A percentile compares a stretch with the other conserved stretches of the same genome.
These are phyloP conservation scores for Salix dunnii DNA, from an alignment of 345 rosid genomes.

Conservation along the genomic window DNA sequence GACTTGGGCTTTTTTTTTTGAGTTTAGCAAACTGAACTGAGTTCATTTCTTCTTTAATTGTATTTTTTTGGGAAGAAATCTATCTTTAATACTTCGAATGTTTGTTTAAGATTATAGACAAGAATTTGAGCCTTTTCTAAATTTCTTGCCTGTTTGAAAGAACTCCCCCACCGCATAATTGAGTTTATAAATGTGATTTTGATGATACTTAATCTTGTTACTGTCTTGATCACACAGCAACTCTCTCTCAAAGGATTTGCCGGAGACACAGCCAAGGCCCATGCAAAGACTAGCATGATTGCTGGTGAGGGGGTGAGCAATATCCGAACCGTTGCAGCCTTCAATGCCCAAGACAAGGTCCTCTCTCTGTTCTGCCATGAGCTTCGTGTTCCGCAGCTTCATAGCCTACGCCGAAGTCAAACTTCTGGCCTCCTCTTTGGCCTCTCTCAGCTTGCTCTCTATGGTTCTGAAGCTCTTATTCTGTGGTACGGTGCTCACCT, in stretches of 20 bases:
- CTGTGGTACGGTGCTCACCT: constrained; percentile 97
- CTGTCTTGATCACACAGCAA: constrained; percentile 54
- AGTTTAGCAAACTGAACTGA: too few relatives aligned
- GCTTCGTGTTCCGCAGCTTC: constrained; percentile 73
- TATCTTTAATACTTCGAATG: too few relatives aligned
- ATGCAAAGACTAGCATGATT: constrained; percentile 99
- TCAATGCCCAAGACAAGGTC: constrained; percentile 89
- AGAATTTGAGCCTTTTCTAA: too few relatives aligned
- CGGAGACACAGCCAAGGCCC: constrained; percentile 98
- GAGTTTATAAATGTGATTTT: not conserved
- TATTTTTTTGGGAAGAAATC: too few relatives aligned
- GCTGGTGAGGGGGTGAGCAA: constrained; percentile 99
- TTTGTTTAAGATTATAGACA: too few relatives aligned
- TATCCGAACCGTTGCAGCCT: constrained; percentile 95
- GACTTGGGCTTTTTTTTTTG: too few relatives aligned
- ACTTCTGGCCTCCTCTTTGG: constrained; percentile 90
- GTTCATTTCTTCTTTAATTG: too few relatives aligned
- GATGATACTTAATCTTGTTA: constrained; percentile 20
- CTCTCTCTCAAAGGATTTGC: constrained; percentile 99
- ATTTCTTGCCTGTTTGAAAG: not conserved
- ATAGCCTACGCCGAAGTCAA: constrained; percentile 77
- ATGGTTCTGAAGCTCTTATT: constrained; percentile 93
- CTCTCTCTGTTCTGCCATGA: constrained; percentile 76
- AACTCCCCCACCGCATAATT: not conserved
- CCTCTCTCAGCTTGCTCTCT: constrained; percentile 87